Base-by-base conservation (phyloP, 106 monocot species). In the Alisma plantagoaquatica region DNA sequence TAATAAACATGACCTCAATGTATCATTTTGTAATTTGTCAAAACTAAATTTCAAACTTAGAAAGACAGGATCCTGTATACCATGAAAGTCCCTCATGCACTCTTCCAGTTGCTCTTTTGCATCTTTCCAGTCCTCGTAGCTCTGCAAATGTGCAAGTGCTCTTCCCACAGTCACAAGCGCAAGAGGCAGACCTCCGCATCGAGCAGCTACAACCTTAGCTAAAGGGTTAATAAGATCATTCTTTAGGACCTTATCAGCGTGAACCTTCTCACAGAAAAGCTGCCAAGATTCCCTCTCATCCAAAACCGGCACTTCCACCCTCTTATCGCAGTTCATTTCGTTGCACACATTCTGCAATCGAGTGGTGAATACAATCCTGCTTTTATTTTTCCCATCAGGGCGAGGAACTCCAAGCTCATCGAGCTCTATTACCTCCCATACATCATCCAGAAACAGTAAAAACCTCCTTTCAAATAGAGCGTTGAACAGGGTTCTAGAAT, bases 181-280 rank as follows among this genome's bases (percentile, higher is more conserved):
- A 20, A 78, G 64, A 0, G 78, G 78, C 20, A 73, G 29, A 8
- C 78, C 69, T 1, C 54, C 73, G 20, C 78, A 73, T 26, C 38
- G 60, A 0, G 18, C 20, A 14, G 31, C 54, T 2, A 78, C 48
- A 0, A 23, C 42, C 18, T 23, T 24, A 10, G 64, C 55, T 10
- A 45, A 32, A 2, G 0, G 4, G 35, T 15, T 12, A 10, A 68
- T 59, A 0, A 2, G 27, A 19, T 50, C 3, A 7, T 51, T 33
- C 0, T 17, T 3, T 0, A 56, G 18, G 14, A 25, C 33, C 3
- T 19, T 41, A 3, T 35, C 33, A 4, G 43, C 23, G 2, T 31
- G 32, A 20, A 71, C 43, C 10, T 71, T 66, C 27, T 56, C 50
- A 3, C 11, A 23, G 49, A 72, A 77, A 21, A 77, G 28, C 3